Conservation (phyloP, 208 protist genomes). For the Zelonia costaricensis region DNA sequence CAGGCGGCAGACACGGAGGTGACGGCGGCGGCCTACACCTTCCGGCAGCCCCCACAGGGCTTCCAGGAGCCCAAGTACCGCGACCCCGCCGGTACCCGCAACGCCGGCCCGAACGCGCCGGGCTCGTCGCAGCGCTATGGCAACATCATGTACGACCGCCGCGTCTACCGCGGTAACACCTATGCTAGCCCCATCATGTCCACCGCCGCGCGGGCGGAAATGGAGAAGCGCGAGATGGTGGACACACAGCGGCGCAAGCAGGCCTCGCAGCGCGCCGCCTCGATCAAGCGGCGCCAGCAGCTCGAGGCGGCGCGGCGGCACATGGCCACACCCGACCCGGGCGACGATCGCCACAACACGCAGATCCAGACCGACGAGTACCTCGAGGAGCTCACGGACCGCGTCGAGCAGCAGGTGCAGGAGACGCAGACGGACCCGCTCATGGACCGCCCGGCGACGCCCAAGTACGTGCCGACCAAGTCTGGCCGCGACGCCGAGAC, state of each 20-base stretch:
- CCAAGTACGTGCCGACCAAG: conserved; percentile 94
- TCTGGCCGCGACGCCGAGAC: conserved; percentile 94
- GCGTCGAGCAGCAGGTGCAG: conserved; percentile 72
- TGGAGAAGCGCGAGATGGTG: conserved; percentile 68
- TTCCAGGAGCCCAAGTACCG: conserved; percentile 85
- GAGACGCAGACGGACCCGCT: conserved; percentile 97
- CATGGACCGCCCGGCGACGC: conserved; percentile 94
- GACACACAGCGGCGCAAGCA: conserved; percentile 62
- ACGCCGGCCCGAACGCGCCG: neutral
- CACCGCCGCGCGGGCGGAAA: conserved; percentile 60
- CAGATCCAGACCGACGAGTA: conserved; percentile 97
- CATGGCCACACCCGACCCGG: conserved; percentile 84
- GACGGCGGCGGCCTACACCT: conserved; percentile 83
- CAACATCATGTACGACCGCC: conserved; percentile 96
- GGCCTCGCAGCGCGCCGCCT: conserved; percentile 54
- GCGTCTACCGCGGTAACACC: conserved; percentile 95
- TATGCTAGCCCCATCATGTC: conserved; percentile 92
- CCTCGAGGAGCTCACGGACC: conserved; percentile 95
- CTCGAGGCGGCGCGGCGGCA: conserved; percentile 45
- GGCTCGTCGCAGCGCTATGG: conserved; percentile 60
- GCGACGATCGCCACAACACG: conserved; percentile 90
- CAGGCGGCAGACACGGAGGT: conserved; percentile 29
- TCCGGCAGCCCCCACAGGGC: conserved; percentile 86
- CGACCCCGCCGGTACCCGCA: conserved; percentile 41
- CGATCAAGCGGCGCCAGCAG: conserved; percentile 72